Base-by-base conservation (phyloP, 768 basidiomycete species). In the Lentinula aciculospora region DNA sequence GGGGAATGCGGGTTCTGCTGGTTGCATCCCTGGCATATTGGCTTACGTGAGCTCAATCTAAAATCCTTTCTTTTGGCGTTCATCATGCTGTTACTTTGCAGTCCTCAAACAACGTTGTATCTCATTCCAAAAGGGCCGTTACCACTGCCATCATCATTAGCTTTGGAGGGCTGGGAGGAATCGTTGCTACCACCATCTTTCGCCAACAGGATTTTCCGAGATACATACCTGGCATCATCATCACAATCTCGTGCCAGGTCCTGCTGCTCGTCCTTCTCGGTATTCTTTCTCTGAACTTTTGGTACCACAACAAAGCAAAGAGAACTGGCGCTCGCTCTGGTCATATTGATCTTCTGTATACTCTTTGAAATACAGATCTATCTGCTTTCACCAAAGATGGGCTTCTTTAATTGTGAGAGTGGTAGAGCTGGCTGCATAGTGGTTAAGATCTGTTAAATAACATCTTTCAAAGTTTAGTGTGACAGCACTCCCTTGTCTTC, bases 21-120 rank as follows among this genome's bases (percentile, higher is more conserved):
- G 78, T 2, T 72, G 72, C 57, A 75, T 80, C 42, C 74, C 79
- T 39, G 77, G 75, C 4, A 76, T 81, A 34, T 66, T 81, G 29
- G 77, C 79, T 54, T 81, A 81, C 66, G 79, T 80, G 62, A 60
- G 79, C 42, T 48, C 13, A 29, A 23, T n/a, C 37, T 42, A 19
- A 29, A 4, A n/a, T 23, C 12, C 21, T 15, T 39, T 25, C 25
- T 13, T 25, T 39, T 39, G 32, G 13, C n/a, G 6, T n/a, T 7
- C 21, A 21, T 17, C n/a, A 56, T 45, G 21, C 31, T 28, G 1
- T 34, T 40, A 5, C 19, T 25, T 29, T 3, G 15, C 4, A 82
- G 79, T 72, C 77, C 3, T 72, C 79, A 23, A 81, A 81, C 63
- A 82, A 81, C 62, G 67, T 78, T 25, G 66, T 76, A 58, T 76